These are phyloP conservation scores for Prillingera fragicola DNA, from an alignment of 1,284 basidiomycete species.

Conservation along the genomic window DNA sequence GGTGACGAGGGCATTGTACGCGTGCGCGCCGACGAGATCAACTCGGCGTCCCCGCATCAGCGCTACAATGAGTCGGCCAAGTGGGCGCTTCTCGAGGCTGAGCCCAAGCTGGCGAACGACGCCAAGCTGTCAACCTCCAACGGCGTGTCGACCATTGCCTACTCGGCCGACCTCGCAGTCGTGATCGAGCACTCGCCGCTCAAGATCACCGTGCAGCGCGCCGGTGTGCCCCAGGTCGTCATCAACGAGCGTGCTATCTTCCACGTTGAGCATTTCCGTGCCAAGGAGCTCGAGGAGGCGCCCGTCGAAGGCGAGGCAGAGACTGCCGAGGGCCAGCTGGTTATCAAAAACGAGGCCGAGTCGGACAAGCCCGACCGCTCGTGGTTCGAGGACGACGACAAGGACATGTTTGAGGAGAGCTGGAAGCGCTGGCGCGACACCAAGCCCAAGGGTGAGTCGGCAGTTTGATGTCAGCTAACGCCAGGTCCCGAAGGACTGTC, in stretches of 20 bases:
- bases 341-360: constrained; percentile 47
- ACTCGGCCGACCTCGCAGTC: constrained; percentile 40
- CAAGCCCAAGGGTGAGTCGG: constrained; percentile 79
- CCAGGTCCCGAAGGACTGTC: constrained; percentile 88
- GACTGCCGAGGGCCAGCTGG: constrained; percentile 39
- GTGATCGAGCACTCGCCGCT: constrained; percentile 71
- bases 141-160: constrained; percentile 46
- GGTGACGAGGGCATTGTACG: constrained; percentile 71
- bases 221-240: constrained; percentile 75
- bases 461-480: not conserved
- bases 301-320: constrained; percentile 44
- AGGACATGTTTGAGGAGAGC: constrained; percentile 82
- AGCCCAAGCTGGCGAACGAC: constrained; percentile 57
- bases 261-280: constrained; percentile 96
- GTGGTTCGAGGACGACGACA: constrained; percentile 81
- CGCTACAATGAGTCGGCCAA: constrained; percentile 82
- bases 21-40: constrained; percentile 77
- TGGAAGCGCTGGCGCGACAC: constrained; percentile 81
- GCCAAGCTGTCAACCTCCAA: constrained; percentile 38
- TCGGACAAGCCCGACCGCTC: constrained; percentile 54
- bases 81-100: constrained; percentile 66
- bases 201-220: constrained; percentile 62
- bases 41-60: constrained; percentile 58
- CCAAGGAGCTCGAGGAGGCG: constrained; percentile 52
- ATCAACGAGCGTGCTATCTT: constrained; percentile 85